Evolutionary conservation across 345 rosid genomes (phyloP), one percentile per base, ranked within the genome.

Genomic region (Anastatica hierochuntica): DNA sequence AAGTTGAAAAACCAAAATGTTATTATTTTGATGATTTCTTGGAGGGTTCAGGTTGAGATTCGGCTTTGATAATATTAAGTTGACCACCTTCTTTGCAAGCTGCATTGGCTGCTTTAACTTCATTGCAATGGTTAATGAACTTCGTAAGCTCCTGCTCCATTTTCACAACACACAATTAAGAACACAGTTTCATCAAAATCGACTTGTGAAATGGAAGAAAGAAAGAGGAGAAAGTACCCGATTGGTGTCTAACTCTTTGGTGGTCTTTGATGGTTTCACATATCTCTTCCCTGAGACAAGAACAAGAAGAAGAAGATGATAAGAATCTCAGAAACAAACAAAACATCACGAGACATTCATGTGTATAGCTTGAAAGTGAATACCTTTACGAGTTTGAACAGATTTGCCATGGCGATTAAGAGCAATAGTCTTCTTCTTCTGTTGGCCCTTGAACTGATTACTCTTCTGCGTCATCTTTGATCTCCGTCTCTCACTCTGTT

Each of bases 111-210:
- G 92, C 83, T 71, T 84, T 87, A 57, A 78, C 61, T 80, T 84
- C 96, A 15, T 87, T 87, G 77, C 92, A 82, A 10, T 77, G 89
- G 70, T 90, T 90, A 53, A 87, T 82, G 66, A 90, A 90, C 72
- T 87, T 87, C 53, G 73, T 84, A 40, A 84, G 58, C 56, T 84
- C 95, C 96, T 87, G 77, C n/a, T 58, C 60, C 44, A 43, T 8
- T 13, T 36, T 21, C 30, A 43, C 18, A 37, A 36, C 8, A 49
- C 5, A 31, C 8, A 42, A 33, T 9, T 20, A 14, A 13, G 18
- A 14, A 37, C 1, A 38, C 11, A 29, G 17, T 41, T 17, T 16
- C 0, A 37, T 18, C 43, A 20, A 56, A 41, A 26, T 24, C 15
- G 20, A 58, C 29, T 33, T 7, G 31, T 8, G 38, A 10, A 6